Evolutionary conservation across 345 rosid genomes (phyloP), one percentile per base, ranked within the genome.

Genomic region (Cochlearia excelsa): DNA sequence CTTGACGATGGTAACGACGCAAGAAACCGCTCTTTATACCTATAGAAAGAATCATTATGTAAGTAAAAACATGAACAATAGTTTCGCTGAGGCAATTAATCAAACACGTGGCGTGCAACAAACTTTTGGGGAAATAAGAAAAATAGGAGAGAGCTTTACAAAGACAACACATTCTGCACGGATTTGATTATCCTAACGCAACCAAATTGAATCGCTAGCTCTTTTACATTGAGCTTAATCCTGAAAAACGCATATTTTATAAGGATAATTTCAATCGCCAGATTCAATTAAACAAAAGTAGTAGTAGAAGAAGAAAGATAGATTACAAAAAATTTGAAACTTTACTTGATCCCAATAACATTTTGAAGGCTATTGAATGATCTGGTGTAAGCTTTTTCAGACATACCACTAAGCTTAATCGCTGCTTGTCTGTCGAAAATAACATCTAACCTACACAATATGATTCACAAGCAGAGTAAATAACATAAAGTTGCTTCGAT

Each of bases 171-270:
- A 44, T 75, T 83, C 57, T 75, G 79, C 69, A 87, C 97, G 2
- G 80, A 77, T 65, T 89, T 90, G 55, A 93, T 85, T 27, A 93
- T 84, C 78, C 97, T 77, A 23, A 89, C 80, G 48, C 97, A 93
- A 1, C 97, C 99, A 61, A 93, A 93, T 30, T 79, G 95, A 77
- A 93, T 74, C 44, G 87, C 99, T 57, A 93, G 57, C 60, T 89
- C 89, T 60, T 90, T 84, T 2, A 82, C 43, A 72, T 85, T 94
- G 53, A 92, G 59, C 40, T 82, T 82, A 49, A 75, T 76, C 81
- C 98, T 92, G 48, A 54, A 70, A 29, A 5, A 39, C 6, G 42
- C 34, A 43, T 2, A 44, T 68, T 6, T 4, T 46, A 41, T 64
- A 37, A 33, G 7, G 46, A 51, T 31, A 37, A 54, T 11, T 46